phyloP scores from a whole-genome alignment of 768 basidiomycete genomes.

The Nidula microcarpa region DNA sequence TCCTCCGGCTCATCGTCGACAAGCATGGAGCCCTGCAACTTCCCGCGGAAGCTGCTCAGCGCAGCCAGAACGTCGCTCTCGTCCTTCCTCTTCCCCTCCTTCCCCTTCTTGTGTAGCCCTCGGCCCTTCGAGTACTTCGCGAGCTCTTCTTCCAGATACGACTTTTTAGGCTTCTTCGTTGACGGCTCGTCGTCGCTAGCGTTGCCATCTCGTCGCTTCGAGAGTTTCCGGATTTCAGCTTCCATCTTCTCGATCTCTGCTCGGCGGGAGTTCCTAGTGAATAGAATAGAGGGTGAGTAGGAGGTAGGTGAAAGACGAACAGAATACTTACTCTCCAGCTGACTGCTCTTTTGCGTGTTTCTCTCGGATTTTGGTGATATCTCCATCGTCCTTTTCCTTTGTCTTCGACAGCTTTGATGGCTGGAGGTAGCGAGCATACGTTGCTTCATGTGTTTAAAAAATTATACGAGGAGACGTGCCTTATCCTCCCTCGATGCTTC shows the following conservation, averaged over 20 bases:
- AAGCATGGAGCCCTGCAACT: slow-evolving; percentile 47
- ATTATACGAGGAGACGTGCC: not conserved
- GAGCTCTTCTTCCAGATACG: slow-evolving; percentile 77
- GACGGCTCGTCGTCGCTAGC: slow-evolving; percentile 65
- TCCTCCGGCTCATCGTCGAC: slow-evolving; percentile 17
- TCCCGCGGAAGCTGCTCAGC: slow-evolving; percentile 67
- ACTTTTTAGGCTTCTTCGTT: slow-evolving; percentile 57
- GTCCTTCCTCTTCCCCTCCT: slow-evolving; percentile 52
- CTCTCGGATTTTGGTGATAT: slow-evolving; percentile 72
- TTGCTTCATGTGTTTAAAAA: too few species aligned
- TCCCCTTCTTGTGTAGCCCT: slow-evolving; percentile 51
- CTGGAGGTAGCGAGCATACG: too few species aligned
- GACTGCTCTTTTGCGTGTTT: slow-evolving; percentile 71
- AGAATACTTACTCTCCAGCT: slow-evolving; percentile 48
- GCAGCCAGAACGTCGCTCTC: slow-evolving; percentile 70
- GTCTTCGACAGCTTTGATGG: slow-evolving; percentile 11
- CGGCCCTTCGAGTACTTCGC: slow-evolving; percentile 73
- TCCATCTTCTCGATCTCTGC: slow-evolving; percentile 87
- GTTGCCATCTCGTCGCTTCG: slow-evolving; percentile 52
- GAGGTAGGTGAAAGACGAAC: not conserved
- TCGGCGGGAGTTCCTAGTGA: slow-evolving; percentile 55
- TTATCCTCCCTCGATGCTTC: slow-evolving; percentile 10
- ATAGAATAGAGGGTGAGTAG: not conserved
- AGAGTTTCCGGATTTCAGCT: slow-evolving; percentile 77
- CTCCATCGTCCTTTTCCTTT: slow-evolving; percentile 32